Base-by-base conservation (phyloP, 306 rosid species). In the Quercus cerris region DNA sequence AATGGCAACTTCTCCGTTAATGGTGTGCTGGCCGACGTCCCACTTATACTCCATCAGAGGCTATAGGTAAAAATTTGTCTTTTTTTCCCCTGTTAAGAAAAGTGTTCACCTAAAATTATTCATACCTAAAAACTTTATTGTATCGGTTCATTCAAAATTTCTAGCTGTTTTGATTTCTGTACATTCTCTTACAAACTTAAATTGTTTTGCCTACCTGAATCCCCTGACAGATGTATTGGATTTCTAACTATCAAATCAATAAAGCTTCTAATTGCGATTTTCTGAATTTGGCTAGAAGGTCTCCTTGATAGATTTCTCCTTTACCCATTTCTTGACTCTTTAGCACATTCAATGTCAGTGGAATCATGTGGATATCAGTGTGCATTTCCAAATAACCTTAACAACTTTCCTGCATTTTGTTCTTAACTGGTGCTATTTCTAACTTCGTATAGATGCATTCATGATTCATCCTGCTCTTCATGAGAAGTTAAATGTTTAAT, bases 1-100 rank as follows among this genome's bases (percentile, higher is more conserved):
- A 90, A 90, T 12, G 97, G 86, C 1, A 67, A 85, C 17, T 96
- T 96, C 86, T 80, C 94, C 64, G 92, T 96, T 84, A 97, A 93
- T 49, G 99, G 97, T 56, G 87, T 96, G 85, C 87, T 96, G 12
- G 61, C 98, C 55, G 97, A 93, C 88, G 0, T 33, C 35, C 35
- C 35, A 33, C 6, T 33, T 33, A 33, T 5, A 33, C 35, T 33
- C 6, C 35, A 33, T 33, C 1, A 33, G 35, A 33, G 35, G 35
- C 35, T 5, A 33, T 23, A 23, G 23, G 23, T 23, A 23, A 23
- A 23, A 23, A 23, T 23, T 23, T 23, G 23, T 23, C 23, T 23
- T 23, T 23, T 23, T 23, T 23, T 23, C 23, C 23, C 23, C 0
- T 35, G 2, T 35, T 35, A 35, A 35, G 44, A 35, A 38, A 35